Evolutionary conservation across 129 eudicot species (phyloP), one percentile per base, ranked within the genome.

Genomic region (Chrysanthemum makinoi): DNA sequence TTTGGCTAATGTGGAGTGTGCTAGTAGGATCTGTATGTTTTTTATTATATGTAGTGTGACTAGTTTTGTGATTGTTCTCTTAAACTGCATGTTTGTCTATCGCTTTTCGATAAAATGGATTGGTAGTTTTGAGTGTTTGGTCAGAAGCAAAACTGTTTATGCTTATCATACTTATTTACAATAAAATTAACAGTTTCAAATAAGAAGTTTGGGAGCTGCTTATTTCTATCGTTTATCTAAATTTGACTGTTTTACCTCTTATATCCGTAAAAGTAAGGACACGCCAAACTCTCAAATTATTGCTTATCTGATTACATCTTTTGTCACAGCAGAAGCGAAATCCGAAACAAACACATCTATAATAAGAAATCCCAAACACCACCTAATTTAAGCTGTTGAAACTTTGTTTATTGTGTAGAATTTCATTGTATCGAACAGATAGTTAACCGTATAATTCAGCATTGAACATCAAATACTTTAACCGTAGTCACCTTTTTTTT

Each of bases 11-110:
- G 24, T 26, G 61, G 24, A 44, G 49, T 64, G 55, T 7, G 65
- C 48, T 22, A 47, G 3, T 43, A 18, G 72, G 56, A 74, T 64
- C 56, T 64, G 64, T 53, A 52, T 53, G 12, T 8, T 62, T 74
- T 54, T 64, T 43, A 51, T 73, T 57, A 46, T 57, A 15, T 8
- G 56, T 47, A 47, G 6, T 60, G 68, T 26, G n/a, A 6, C 46
- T 39, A 39, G 44, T 39, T 39, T 39, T 39, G 10, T 39, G 10
- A 5, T 39, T 39, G 44, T 39, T 39, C 10, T 39, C 9, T 6
- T 0, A 39, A 39, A 39, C 10, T 20, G 3, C 13, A 19, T 20
- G 30, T 57, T 10, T 20, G 26, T 39, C 0, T 39, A 39, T 39
- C 10, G 10, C 44, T 6, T 39, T 39, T 6, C 1, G 10, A 39